Evolutionary conservation across 306 rosid species (phyloP).

Genomic region (Quercus glauca): DNA sequence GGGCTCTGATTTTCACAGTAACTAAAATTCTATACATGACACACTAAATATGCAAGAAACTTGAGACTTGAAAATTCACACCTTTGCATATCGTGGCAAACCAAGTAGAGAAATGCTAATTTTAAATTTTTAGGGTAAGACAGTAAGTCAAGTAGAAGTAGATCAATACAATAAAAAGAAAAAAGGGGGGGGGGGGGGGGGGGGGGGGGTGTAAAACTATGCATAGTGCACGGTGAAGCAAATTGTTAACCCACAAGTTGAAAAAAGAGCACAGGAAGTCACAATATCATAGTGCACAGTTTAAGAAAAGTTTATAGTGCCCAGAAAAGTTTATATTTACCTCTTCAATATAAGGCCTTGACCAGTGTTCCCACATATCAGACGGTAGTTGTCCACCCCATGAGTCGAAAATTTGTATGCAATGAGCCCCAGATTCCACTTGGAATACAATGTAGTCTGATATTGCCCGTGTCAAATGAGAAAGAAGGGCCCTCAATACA

Average conservation of each 20-base stretch:
- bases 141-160: not conserved
- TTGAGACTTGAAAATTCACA: not conserved
- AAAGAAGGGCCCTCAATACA: conserved; percentile 76
- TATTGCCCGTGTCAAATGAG: conserved; percentile 83
- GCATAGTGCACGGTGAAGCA: not conserved
- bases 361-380: conserved; percentile 91
- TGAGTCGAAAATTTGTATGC: conserved; percentile 97
- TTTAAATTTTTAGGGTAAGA: no score
- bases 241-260: not conserved
- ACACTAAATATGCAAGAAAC: not conserved
- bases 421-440: conserved; percentile 91
- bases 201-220: not conserved
- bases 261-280: conserved; percentile 5
- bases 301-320: conserved; percentile 1
- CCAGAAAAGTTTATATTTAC: no score
- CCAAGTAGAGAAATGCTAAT: no score
- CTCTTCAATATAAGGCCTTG: conserved; percentile 88
- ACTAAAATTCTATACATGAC: not conserved
- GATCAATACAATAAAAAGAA: not conserved
- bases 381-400: conserved; percentile 99
- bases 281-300: not conserved
- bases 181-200: not conserved
- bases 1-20: not conserved
- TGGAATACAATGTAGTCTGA: conserved; percentile 77
- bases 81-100: not conserved